Evolutionary conservation across 2,329 filamentous ascomycete genomes (phyloP).

Genomic region (Colletotrichum sansevieriae): DNA sequence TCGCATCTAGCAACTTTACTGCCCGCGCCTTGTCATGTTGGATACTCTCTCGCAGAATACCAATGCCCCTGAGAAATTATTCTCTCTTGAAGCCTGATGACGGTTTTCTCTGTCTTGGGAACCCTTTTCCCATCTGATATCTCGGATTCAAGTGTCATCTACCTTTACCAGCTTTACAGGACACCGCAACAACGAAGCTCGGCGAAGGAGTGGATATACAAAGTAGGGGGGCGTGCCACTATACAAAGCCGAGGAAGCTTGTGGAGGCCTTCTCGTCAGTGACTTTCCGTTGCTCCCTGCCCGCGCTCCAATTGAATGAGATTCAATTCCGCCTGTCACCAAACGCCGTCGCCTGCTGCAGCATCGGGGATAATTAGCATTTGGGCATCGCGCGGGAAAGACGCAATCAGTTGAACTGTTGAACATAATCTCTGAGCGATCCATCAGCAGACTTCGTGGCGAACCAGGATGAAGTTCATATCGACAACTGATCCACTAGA

Average conservation of each 20-base stretch:
- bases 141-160: neutral
- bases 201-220: neutral
- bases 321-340: neutral
- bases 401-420: constrained; percentile 32
- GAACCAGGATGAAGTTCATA: constrained; percentile 13
- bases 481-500: constrained; percentile 27
- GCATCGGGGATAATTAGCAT: constrained; percentile 10
- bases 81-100: neutral
- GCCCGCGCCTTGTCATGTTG: constrained; percentile 4
- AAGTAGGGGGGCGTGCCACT: constrained; percentile 18
- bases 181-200: constrained; percentile 13
- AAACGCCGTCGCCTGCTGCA: neutral
- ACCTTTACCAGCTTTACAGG: constrained; percentile 3
- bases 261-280: constrained; percentile 15
- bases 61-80: neutral
- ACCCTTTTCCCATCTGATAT: constrained; percentile 3
- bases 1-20: constrained; percentile 6
- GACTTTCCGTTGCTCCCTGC: constrained; percentile 13
- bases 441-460: constrained; percentile 25
- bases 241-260: constrained; percentile 28
- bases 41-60: neutral
- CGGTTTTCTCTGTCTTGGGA: neutral
- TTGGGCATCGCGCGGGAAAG: constrained; percentile 29
- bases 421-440: constrained; percentile 27
- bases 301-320: neutral